Evolutionary conservation across 768 basidiomycete genomes (phyloP), one percentile per base, ranked within the genome.

Genomic region (Dendrothele bispora): DNA sequence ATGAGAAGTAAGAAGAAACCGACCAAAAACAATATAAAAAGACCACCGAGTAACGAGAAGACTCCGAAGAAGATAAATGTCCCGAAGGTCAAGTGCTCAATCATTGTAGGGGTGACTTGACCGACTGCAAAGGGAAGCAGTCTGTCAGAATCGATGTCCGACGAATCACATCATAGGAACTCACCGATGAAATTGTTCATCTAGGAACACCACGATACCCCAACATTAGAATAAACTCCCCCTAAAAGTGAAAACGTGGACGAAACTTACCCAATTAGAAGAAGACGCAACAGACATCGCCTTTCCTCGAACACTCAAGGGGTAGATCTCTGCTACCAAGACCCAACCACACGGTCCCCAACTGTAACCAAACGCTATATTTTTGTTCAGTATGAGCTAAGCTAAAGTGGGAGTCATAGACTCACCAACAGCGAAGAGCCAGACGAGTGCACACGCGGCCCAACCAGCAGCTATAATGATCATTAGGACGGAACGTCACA

Each of bases 281-380:
- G 84, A 88, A 4, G 84, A 81, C 3, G 83, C 82, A 53, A 91
- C 85, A 3, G 84, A 84, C 50, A 89, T 65, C 36, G 86, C 87
- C 67, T 88, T 88, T 44, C 85, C 83, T 47, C 87, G 80, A 49
- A 88, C 78, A 50, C 79, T 82, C 56, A 88, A 61, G 12, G 84
- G 83, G 80, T 80, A 85, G 41, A 85, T 86, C 67, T 88, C 86
- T 7, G 87, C 82, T 10, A 86, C 80, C 32, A 88, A 67, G 62
- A 89, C 86, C 87, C 88, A 90, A 10, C 84, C 74, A 56, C 84
- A 84, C 11, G 86, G 85, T 26, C 87, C 46, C 88, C 87, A 91
- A 48, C 81, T 83, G 57, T 86, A 88, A 38, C 87, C 87, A 57
- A 87, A 88, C 4, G 68, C 79, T 77, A 30, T 7, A 41, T n/a